Evolutionary conservation across 1,284 basidiomycete species (phyloP).

Genomic region (Athelia psychrophila): DNA sequence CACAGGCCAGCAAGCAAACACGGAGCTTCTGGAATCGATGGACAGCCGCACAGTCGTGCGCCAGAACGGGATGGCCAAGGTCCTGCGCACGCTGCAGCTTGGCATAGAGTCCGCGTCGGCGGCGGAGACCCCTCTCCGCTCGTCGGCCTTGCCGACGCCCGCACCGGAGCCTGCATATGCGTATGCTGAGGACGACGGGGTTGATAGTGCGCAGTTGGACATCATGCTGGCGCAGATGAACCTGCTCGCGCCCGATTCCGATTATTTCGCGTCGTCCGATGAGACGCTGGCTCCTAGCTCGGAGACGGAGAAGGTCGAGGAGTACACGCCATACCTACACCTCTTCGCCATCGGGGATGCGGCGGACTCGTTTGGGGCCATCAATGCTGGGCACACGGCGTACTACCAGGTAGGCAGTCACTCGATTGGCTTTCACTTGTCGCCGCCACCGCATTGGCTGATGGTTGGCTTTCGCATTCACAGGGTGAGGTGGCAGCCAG

Average conservation of each 20-base stretch:
- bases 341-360: constrained; percentile 49
- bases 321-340: constrained; percentile 26
- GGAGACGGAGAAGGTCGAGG: constrained; percentile 8
- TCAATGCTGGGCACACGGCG: constrained; percentile 52
- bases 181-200: background rate
- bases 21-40: constrained; percentile 36
- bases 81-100: constrained; percentile 40
- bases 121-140: background rate
- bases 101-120: constrained; percentile 8
- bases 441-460: background rate
- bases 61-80: constrained; percentile 36
- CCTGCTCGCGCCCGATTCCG: background rate
- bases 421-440: constrained; percentile 1
- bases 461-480: background rate
- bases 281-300: background rate
- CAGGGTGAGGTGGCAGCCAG: background rate
- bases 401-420: constrained; percentile 40
- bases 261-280: background rate
- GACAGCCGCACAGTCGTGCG: constrained; percentile 36
- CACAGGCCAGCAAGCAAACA: constrained; percentile 56
- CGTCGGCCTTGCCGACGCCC: background rate
- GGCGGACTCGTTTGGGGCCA: constrained; percentile 46
- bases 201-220: background rate
- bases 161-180: constrained; percentile 4
- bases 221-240: background rate